Evolutionary conservation across 208 protist species (phyloP).

Genomic region (Histomonas meleagridis): DNA sequence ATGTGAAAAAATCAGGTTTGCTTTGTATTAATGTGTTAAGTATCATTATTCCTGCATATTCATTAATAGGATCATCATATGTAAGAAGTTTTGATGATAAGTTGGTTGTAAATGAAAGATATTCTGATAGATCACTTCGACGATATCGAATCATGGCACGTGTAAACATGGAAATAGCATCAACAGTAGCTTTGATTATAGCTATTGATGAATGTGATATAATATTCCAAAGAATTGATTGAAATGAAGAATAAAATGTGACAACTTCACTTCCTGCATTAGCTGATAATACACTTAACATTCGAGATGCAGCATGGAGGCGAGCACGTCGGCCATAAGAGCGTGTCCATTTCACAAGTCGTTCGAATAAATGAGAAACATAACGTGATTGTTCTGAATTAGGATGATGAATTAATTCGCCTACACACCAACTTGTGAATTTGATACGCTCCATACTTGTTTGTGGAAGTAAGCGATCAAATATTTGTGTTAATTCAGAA

Average conservation of each 20-base stretch:
- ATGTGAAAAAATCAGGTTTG: neutral
- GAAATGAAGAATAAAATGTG: neutral
- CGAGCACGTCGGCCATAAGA: neutral
- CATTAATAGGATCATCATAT: neutral
- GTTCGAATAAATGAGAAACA: slow-evolving; percentile 20
- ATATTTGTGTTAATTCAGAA: neutral
- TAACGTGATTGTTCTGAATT: slow-evolving; percentile 31
- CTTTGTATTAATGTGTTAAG: neutral
- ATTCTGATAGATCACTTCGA: neutral
- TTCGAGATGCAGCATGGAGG: neutral
- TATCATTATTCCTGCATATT: neutral
- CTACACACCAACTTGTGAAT: slow-evolving; percentile 13
- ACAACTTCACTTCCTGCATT: neutral
- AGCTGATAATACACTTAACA: neutral
- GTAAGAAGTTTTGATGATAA: neutral
- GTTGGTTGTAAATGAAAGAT: neutral
- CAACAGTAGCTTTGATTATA: neutral
- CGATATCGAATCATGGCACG: neutral
- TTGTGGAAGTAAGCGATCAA: neutral
- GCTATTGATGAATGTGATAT: neutral
- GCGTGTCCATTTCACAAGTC: neutral
- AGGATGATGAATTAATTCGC: slow-evolving; percentile 11
- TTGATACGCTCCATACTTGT: neutral
- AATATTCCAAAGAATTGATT: neutral
- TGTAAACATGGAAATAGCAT: neutral